A percentile compares a stretch with the other conserved stretches of the same genome.
phyloP scores from a whole-genome alignment of 805 yeast genomes.

The Zygosaccharomyces bisporus region DNA sequence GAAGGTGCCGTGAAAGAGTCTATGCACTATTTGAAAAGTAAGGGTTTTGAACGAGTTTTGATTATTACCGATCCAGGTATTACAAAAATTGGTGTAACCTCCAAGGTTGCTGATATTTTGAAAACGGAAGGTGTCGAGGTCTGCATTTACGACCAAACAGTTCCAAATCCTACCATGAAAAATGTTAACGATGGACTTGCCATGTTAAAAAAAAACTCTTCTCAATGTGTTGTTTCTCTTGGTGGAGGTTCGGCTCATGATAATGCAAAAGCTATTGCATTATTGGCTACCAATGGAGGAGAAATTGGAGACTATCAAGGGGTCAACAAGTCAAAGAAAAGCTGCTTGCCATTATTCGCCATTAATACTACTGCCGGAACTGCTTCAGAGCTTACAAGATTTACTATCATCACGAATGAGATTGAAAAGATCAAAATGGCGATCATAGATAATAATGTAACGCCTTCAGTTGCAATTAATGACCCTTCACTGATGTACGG shows the following conservation, averaged over 20 bases:
- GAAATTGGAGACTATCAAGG: slow-evolving; percentile 41
- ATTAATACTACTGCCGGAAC: slow-evolving; percentile 47
- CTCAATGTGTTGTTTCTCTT: slow-evolving; percentile 42
- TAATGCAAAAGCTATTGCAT: slow-evolving; percentile 42
- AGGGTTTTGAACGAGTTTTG: slow-evolving; percentile 20
- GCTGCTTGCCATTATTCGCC: slow-evolving; percentile 39
- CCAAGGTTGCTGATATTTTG: slow-evolving; percentile 22
- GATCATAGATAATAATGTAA: slow-evolving; percentile 41
- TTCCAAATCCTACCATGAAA: slow-evolving; percentile 23
- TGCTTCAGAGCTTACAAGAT: slow-evolving; percentile 46
- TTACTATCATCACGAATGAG: slow-evolving; percentile 43
- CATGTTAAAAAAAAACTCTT: slow-evolving; percentile 15
- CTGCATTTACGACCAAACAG: slow-evolving; percentile 25
- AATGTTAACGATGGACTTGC: slow-evolving; percentile 21
- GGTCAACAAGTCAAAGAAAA: slow-evolving; percentile 36
- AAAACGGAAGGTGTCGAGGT: slow-evolving; percentile 19
- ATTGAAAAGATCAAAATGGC: slow-evolving; percentile 42
- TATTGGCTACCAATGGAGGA: slow-evolving; percentile 40
- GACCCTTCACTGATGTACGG: slow-evolving; percentile 41
- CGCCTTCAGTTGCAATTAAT: slow-evolving; percentile 43
- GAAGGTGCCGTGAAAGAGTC: slow-evolving; percentile 26
- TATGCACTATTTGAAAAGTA: slow-evolving; percentile 16
- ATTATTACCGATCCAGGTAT: slow-evolving; percentile 33
- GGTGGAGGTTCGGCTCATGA: slow-evolving; percentile 50
- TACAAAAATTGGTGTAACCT: slow-evolving; percentile 30